Evolutionary conservation across 306 rosid species (phyloP).

Genomic region (Abrus pulchellus): DNA sequence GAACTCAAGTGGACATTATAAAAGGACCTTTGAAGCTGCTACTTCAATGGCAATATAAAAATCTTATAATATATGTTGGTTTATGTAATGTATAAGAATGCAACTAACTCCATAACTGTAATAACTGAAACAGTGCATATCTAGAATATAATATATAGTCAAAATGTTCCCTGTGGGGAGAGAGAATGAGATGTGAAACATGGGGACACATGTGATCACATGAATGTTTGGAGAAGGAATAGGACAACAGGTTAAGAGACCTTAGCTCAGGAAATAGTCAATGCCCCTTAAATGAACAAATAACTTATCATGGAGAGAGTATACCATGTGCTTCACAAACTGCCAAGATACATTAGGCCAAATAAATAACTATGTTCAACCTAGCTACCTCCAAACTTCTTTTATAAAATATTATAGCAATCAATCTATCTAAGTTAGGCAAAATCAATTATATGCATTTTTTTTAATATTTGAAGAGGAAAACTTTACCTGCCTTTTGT

Average conservation of each 20-base stretch:
- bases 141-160: slow-evolving; percentile 48
- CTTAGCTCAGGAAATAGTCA: slow-evolving; percentile 57
- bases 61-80: not conserved
- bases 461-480: too few species aligned
- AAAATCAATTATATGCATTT: not conserved
- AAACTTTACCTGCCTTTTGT: too few species aligned
- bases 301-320: slow-evolving; percentile 49
- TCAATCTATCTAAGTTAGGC: slow-evolving; percentile 5
- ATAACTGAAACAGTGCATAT: slow-evolving; percentile 69
- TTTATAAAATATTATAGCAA: not conserved
- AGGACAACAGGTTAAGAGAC: slow-evolving; percentile 53
- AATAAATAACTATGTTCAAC: slow-evolving; percentile 43
- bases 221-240: slow-evolving; percentile 64
- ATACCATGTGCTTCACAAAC: slow-evolving; percentile 64
- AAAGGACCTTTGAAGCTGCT: slow-evolving; percentile 28
- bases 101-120: slow-evolving; percentile 81
- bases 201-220: slow-evolving; percentile 84
- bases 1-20: slow-evolving; percentile 43
- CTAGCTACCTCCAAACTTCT: slow-evolving; percentile 48
- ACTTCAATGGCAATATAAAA: not conserved
- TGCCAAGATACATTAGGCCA: slow-evolving; percentile 41
- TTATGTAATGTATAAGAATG: slow-evolving; percentile 40
- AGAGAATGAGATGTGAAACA: slow-evolving; percentile 66
- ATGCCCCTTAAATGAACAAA: slow-evolving; percentile 54
- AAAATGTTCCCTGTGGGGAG: slow-evolving; percentile 46